Evolutionary conservation across 2,329 filamentous ascomycete species (phyloP), one percentile per base, ranked within the genome.

Genomic region (Ophiostoma ips): DNA sequence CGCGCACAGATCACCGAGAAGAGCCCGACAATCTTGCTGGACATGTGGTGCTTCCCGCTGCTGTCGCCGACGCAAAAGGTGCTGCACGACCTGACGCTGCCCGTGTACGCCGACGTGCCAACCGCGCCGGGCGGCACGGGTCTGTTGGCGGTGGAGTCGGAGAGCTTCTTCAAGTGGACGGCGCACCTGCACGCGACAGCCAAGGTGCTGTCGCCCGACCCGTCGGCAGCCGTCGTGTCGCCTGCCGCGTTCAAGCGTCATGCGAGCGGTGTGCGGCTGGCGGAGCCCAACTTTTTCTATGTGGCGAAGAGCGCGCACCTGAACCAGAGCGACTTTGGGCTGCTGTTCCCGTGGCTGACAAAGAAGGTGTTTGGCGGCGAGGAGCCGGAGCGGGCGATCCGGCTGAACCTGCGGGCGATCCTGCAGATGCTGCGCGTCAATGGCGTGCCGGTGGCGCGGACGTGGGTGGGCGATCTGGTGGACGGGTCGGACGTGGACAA

Each of bases 11-110:
- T 94, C 55, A 87, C 81, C 0, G 72, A 81, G 1, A 67, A 70
- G 38, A 84, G 77, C 9, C 75, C 83, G 0, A 68, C 80, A 1
- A 72, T 87, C 52, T 69, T 94, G 1, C 74, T 94, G 10, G 87
- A 94, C 59, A 79, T 87, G 66, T 94, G 86, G 86, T 81, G 80
- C 53, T 73, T 89, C 55, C 84, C 87, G 0, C 68, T 90, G 28
- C 69, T 81, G 37, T 77, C 77, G 2, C 74, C 76, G 5, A 66
- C 72, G 36, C 83, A 81, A 2, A 66, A 71, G 10, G 75, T 79
- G 55, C 73, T 94, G 0, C 81, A 77, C 65, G 70, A 79, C n/a
- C 72, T 82, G n/a, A 83, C 86, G 0, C 67, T 94, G 24, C 87
- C 87, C 0, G 75, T 71, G 58, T 87, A 87, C 59, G 70, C 71